phyloP scores from a whole-genome alignment of 176 grass and related monocot genomes.

The Olyra latifolia region DNA sequence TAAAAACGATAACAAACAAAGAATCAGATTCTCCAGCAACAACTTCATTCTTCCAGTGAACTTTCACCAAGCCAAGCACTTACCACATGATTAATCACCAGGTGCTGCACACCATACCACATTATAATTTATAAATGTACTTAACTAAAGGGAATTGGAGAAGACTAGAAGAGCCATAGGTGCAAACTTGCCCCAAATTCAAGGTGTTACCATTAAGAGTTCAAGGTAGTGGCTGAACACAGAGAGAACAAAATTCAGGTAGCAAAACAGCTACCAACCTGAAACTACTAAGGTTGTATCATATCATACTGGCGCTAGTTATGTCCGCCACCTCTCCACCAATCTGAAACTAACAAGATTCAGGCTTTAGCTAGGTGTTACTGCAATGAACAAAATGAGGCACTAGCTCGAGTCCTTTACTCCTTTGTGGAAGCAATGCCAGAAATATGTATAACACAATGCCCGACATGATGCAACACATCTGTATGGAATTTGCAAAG shows the following conservation, averaged over 20 bases:
- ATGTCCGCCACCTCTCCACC: neutral
- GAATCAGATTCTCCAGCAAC: neutral
- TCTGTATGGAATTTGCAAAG: neutral
- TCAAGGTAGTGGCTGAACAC: neutral
- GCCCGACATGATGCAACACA: neutral
- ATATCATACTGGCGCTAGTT: neutral
- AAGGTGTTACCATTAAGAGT: neutral
- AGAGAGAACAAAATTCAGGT: neutral
- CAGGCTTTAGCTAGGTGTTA: neutral
- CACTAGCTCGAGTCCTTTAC: neutral
- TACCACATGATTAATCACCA: neutral
- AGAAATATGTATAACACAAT: neutral
- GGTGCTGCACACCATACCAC: neutral
- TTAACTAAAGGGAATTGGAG: neutral
- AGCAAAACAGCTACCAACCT: neutral
- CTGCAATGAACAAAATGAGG: neutral
- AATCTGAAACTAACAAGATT: neutral
- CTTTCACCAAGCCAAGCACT: neutral
- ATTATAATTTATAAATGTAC: neutral
- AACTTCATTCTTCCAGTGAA: neutral
- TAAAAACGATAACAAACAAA: neutral
- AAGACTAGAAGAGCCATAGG: neutral
- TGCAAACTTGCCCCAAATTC: neutral
- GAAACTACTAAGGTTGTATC: neutral
- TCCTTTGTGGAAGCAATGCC: neutral